Evolutionary conservation across 2,329 filamentous ascomycete species (phyloP), one percentile per base, ranked within the genome.

Genomic region (Rugonectria rugulosa): DNA sequence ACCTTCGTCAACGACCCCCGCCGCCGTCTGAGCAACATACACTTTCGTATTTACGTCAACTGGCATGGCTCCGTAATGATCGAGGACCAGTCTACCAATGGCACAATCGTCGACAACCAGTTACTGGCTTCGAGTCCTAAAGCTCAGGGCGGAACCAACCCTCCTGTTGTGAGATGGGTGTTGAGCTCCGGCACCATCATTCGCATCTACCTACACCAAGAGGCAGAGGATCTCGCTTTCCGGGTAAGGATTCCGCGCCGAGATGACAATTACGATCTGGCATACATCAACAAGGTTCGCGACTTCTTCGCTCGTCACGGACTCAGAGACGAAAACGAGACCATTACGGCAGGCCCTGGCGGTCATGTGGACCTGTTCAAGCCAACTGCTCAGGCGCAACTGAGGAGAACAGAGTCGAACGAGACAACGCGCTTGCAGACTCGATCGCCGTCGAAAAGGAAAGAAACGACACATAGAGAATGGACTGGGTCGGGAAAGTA

Each of bases 81-180:
- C 11, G 88, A 97, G 72, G 95, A 99, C 70, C 84, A 88, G 70
- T 98, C 95, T 0, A 97, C 92, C n/a, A 99, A 98, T 68, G 95
- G 95, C 23, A 98, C 95, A 4, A 80, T 91, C 56, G 91, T 98
- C 53, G 93, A 98, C 73, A 81, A 85, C 20, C 78, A 80, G 15
- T 77, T 91, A 29, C 80, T 99, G 64, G 78, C 75, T 43, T 66
- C 70, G 19, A 75, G 76, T 42, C 64, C 71, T 19, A 72, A 74
- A 46, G 64, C 70, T 21, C 76, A 75, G 58, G 68, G 66, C 23
- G 64, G 64, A 62, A 72, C 50, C 53, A 68, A 70, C 53, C 69
- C 70, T 29, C 78, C 70, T 14, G 64, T 63, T 11, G 65, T 67
- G 59, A 71, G 55, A 61, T 81, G 89, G 59, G 92, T 90, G 74